These are phyloP conservation scores for Mortierella sp. DNA, from an alignment of 371 early-diverging fungal species.

Conservation along the genomic window DNA sequence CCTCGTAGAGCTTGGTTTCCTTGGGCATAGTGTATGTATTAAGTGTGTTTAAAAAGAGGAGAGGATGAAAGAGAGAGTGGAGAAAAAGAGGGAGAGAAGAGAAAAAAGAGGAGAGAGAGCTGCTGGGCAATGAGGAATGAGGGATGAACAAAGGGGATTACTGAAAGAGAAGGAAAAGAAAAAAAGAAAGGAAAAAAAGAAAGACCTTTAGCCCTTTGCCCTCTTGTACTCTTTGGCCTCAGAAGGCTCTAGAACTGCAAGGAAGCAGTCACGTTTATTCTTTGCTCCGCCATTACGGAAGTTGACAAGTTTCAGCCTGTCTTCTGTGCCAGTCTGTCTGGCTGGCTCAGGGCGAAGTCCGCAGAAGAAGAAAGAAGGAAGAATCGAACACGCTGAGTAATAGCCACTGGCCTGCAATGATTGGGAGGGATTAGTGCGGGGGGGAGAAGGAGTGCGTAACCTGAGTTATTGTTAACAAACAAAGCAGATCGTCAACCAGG, in stretches of 20 bases:
- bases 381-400: constrained; percentile 10
- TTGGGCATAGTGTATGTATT: constrained; percentile 69
- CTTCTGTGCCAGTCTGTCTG: too few relatives aligned
- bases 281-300: not conserved
- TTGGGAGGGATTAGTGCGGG: not conserved
- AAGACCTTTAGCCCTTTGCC: not conserved
- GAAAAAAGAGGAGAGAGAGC: not conserved
- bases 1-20: constrained; percentile 93
- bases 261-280: not conserved
- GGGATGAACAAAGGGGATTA: not conserved
- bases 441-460: not conserved
- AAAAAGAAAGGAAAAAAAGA: not conserved
- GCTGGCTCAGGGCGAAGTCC: constrained; percentile 2
- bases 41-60: not conserved
- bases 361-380: not conserved
- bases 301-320: not conserved
- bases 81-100: constrained; percentile 23
- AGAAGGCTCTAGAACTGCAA: constrained; percentile 7
- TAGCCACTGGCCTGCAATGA: not conserved
- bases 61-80: not conserved
- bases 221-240: not conserved
- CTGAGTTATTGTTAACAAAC: not conserved
- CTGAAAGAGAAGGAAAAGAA: not conserved
- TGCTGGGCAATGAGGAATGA: constrained; percentile 14
- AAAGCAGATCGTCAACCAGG: not conserved